Conservation (phyloP, 495 filamentous ascomycete species). For the Penicillium paxilli region DNA sequence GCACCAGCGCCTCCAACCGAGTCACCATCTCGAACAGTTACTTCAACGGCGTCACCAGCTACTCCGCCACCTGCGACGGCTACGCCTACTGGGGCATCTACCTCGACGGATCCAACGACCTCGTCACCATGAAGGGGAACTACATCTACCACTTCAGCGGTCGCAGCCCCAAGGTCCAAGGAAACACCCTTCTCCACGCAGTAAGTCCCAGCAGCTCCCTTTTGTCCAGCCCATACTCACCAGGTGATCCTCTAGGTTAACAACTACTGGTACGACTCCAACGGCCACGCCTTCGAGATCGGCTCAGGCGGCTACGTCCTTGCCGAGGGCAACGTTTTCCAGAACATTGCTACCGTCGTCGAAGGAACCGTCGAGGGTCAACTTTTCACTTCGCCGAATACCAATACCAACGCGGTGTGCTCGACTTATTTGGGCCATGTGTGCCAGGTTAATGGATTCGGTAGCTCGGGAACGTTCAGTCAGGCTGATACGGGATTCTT, state of each 20-base stretch:
- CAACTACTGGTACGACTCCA: conserved; percentile 57
- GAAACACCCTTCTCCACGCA: conserved; percentile 45
- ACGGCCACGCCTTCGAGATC: conserved; percentile 58
- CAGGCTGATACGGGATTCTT: conserved; percentile 41
- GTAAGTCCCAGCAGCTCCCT: background rate
- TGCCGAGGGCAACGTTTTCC: conserved; percentile 59
- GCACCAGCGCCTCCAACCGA: conserved; percentile 37
- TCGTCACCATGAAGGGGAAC: conserved; percentile 47
- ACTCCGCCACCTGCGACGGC: conserved; percentile 44
- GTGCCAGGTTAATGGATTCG: conserved; percentile 49
- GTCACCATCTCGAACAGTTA: conserved; percentile 49
- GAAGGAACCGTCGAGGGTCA: conserved; percentile 32
- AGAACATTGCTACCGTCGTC: conserved; percentile 40
- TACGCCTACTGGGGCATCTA: conserved; percentile 50
- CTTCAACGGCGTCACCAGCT: conserved; percentile 40
- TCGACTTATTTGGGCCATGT: conserved; percentile 39
- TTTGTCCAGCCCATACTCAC: background rate
- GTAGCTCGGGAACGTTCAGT: conserved; percentile 39
- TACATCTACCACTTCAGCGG: conserved; percentile 48
- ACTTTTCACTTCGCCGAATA: conserved; percentile 41
- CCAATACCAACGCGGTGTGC: conserved; percentile 40
- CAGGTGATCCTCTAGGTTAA: conserved; percentile 32
- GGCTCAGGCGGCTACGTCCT: conserved; percentile 49
- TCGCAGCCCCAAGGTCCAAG: conserved; percentile 42
- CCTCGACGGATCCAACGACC: conserved; percentile 38